Evolutionary conservation across 371 early-diverging fungal genomes (phyloP).

Genomic region (Mucor mucedo): DNA sequence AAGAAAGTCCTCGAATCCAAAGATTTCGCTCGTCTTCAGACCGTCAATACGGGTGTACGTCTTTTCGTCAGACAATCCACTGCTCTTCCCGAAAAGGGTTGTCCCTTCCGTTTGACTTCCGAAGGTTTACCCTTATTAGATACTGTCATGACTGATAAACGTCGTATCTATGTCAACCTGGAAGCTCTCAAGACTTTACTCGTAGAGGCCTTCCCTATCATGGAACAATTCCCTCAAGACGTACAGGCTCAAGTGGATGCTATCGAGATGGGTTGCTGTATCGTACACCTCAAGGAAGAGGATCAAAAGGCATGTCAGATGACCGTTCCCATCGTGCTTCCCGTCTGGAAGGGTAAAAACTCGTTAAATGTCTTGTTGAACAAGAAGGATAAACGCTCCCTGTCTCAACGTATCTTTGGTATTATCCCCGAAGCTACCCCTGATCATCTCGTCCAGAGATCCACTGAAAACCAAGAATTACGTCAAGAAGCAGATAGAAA

Average conservation of each 20-base stretch:
- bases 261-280: conserved; percentile 60
- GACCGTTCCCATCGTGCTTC: conserved; percentile 59
- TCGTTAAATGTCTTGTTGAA: conserved; percentile 75
- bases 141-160: conserved; percentile 59
- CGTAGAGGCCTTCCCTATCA: conserved; percentile 64
- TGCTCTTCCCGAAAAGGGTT: conserved; percentile 47
- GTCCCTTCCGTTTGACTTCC: conserved; percentile 77
- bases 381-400: conserved; percentile 68
- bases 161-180: conserved; percentile 57
- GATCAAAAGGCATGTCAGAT: conserved; percentile 27
- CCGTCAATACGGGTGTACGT: conserved; percentile 90
- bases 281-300: conserved; percentile 62
- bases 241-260: conserved; percentile 3
- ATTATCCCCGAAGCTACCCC: conserved; percentile 47
- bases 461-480: conserved; percentile 25
- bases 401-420: conserved; percentile 51
- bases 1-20: conserved; percentile 70
- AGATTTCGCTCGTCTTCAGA: conserved; percentile 72
- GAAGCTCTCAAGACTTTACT: conserved; percentile 62
- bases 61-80: conserved; percentile 79
- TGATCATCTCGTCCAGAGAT: conserved; percentile 42
- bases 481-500: conserved; percentile 12
- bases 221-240: conserved; percentile 45
- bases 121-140: conserved; percentile 80
- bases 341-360: conserved; percentile 77